Percentiles rank a stretch among this genome's conserved stretches.
Evolutionary conservation across 2,329 filamentous ascomycete species (phyloP).

Genomic region (Polychaeton citri): DNA sequence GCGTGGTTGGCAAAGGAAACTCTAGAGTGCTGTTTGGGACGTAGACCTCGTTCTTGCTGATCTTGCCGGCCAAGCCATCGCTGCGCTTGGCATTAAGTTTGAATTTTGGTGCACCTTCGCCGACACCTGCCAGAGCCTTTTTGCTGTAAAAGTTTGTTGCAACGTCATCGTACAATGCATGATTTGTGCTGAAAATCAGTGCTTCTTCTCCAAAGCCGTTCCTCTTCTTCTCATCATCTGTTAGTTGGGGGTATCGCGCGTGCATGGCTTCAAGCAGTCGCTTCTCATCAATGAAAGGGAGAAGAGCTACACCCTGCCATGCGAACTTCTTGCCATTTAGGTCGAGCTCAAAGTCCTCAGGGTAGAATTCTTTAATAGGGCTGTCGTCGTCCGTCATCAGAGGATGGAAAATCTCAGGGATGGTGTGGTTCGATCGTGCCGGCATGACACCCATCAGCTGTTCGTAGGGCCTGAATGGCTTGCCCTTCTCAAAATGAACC

Average conservation of each 20-base stretch:
- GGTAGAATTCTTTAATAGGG: conserved; percentile 95
- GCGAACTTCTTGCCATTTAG: conserved; percentile 97
- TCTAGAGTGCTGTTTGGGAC: conserved; percentile 70
- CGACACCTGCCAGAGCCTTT: conserved; percentile 41
- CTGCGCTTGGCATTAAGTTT: conserved; percentile 63
- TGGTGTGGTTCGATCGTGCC: conserved; percentile 79
- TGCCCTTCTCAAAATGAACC: conserved; percentile 70
- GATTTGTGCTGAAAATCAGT: conserved; percentile 69
- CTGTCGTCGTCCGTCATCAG: conserved; percentile 83
- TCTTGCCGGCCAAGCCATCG: conserved; percentile 63
- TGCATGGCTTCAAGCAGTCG: conserved; percentile 71
- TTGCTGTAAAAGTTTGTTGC: conserved; percentile 84
- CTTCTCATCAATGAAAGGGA: conserved; percentile 93
- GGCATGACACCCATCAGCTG: conserved; percentile 97
- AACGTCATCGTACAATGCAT: conserved; percentile 77
- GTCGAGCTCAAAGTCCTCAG: conserved; percentile 83
- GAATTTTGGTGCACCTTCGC: conserved; percentile 41
- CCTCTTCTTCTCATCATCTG: conserved; percentile 59
- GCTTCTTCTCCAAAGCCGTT: conserved; percentile 73
- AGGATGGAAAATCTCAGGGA: conserved; percentile 76
- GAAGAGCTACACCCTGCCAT: conserved; percentile 87
- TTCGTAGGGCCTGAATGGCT: conserved; percentile 82
- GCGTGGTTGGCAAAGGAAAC: conserved; percentile 60
- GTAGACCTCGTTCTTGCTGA: conserved; percentile 72
- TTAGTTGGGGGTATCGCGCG: conserved; percentile 68